Percentiles rank a stretch among this genome's conserved stretches.
phyloP scores from a whole-genome alignment of 495 filamentous ascomycete genomes.

The Immersiella caudata region DNA sequence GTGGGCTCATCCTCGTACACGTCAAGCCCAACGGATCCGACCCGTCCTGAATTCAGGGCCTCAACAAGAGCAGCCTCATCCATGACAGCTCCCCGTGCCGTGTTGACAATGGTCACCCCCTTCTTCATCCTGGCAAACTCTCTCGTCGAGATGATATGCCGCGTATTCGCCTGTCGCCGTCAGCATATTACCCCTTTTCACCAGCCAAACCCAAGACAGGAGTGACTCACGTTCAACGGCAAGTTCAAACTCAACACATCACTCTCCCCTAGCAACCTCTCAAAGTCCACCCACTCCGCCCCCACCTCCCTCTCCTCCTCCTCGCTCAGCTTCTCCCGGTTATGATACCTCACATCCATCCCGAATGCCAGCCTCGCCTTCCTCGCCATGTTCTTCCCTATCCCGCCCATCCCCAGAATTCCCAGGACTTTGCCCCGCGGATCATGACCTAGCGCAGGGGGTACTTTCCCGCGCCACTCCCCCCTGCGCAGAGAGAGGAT shows the following conservation, averaged over 20 bases:
- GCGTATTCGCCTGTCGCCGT: slow-evolving; percentile 58
- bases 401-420: slow-evolving; percentile 87
- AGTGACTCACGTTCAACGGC: slow-evolving; percentile 64
- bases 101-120: slow-evolving; percentile 72
- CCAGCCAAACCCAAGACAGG: neutral
- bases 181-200: slow-evolving; percentile 7
- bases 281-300: slow-evolving; percentile 69
- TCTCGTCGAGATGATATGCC: slow-evolving; percentile 63
- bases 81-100: slow-evolving; percentile 69
- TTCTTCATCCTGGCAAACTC: slow-evolving; percentile 72
- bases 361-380: slow-evolving; percentile 59
- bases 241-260: slow-evolving; percentile 79
- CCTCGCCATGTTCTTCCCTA: slow-evolving; percentile 60
- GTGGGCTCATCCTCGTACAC: slow-evolving; percentile 81
- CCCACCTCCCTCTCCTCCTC: slow-evolving; percentile 59
- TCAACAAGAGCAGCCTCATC: slow-evolving; percentile 73
- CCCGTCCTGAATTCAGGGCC: slow-evolving; percentile 69
- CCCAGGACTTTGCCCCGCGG: slow-evolving; percentile 74
- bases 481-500: slow-evolving; percentile 66
- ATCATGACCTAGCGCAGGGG: slow-evolving; percentile 60
- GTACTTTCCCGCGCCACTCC: slow-evolving; percentile 56
- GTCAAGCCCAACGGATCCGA: slow-evolving; percentile 69
- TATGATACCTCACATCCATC: slow-evolving; percentile 72
- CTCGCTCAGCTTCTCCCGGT: slow-evolving; percentile 52
- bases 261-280: slow-evolving; percentile 63